Base-by-base conservation (phyloP, 164 flowering plant genomes). In the Chimonanthus praecox region DNA sequence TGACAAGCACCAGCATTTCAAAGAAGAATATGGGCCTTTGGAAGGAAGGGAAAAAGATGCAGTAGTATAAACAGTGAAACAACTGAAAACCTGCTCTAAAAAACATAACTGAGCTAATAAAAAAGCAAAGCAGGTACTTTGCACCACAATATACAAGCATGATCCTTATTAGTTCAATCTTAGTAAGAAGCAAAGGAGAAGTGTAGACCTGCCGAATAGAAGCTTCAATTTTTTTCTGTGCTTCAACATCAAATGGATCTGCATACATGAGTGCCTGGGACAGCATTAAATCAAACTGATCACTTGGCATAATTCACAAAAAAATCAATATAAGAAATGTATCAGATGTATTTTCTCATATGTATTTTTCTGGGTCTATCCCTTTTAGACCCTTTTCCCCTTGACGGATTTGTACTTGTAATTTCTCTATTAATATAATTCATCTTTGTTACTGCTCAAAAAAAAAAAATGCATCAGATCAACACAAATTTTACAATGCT, bases 171-270 rank as follows among this genome's bases (percentile, higher is more conserved):
- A 67, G 5, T 43, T 73, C 8, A 43, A 8, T 58, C 51, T 20
- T 49, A 48, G 50, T 2, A 43, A 72, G 8, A 9, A 58, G 3
- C 46, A 51, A 10, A 43, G 72, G 47, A 79, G 69, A 68, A 8
- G 66, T n/a, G 79, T 82, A 70, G 43, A 94, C 99, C 97, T 95
- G 98, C 49, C 85, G 98, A 61, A 95, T 95, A 64, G 96, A 85
- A 75, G 92, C 98, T 88, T 95, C 99, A 80, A 93, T 95, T 86
- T 92, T 95, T 85, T 81, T 95, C 72, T 95, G 99, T 60, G 99
- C 87, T 79, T 91, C 98, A 73, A 95, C 94, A 76, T 95, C 99
- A 83, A 95, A 93, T 73, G 99, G 98, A 81, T 95, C 99, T 49
- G 99, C 98, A 83, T 92, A 77, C 80, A 89, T 82, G 76, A 95